phyloP scores from a whole-genome alignment of 129 eudicot genomes.

The Sambucus nigra region DNA sequence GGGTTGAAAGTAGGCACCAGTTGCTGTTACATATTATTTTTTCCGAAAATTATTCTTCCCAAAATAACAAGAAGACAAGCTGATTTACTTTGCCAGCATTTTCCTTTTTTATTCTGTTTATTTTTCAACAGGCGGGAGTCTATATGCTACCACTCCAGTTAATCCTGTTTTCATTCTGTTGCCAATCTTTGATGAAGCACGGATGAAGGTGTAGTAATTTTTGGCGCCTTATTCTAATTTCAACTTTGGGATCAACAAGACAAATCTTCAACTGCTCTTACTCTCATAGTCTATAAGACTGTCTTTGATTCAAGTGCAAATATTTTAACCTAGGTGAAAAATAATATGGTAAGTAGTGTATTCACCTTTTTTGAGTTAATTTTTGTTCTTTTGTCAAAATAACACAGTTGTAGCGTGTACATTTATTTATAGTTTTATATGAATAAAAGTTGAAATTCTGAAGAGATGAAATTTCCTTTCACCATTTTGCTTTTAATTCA shows the following conservation, averaged over 20 bases:
- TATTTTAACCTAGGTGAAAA: neutral
- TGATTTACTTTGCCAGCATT: neutral
- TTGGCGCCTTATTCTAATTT: neutral
- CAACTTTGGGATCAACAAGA: neutral
- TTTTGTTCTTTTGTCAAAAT: too few relatives aligned
- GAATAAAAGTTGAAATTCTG: too few relatives aligned
- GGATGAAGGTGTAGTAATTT: conserved; percentile 63
- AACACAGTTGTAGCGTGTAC: too few relatives aligned
- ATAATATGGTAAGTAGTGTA: too few relatives aligned
- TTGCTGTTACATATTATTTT: neutral
- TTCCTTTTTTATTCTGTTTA: neutral
- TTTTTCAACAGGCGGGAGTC: conserved; percentile 58
- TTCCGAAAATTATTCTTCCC: too few relatives aligned
- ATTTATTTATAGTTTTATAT: too few relatives aligned
- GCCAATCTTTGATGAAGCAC: conserved; percentile 82
- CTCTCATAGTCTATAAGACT: too few relatives aligned
- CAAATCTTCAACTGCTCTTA: neutral
- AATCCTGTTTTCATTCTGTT: conserved; percentile 81
- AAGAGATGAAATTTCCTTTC: too few relatives aligned
- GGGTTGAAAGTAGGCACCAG: neutral
- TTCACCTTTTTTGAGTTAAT: too few relatives aligned
- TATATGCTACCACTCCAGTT: conserved; percentile 81
- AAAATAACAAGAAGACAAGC: neutral
- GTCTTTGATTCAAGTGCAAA: too few relatives aligned
- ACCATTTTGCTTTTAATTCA: too few relatives aligned